Base-by-base conservation (phyloP, 73 alveolate species). In the Effrenium voratum region DNA sequence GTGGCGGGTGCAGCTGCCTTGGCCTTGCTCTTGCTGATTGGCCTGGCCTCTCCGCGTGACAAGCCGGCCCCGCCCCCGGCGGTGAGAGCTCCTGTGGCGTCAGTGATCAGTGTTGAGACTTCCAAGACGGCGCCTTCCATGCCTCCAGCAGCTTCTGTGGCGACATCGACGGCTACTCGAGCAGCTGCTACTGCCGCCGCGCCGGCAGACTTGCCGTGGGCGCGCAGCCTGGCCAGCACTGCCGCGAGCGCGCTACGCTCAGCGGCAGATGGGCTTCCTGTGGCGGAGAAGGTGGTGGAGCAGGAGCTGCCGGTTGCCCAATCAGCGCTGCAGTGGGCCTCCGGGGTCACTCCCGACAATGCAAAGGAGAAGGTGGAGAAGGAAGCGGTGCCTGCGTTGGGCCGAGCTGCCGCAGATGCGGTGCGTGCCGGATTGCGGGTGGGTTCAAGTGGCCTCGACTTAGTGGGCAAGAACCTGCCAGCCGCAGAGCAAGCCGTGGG, bases 231-330 rank as follows among this genome's bases (percentile, higher is more conserved):
- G 32, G 76, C 97, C 52, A 47, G 68, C 55, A 68, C 97, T 10
- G 97, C 97, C 19, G 83, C 88, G 13, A 52, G 36, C 36, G 47
- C 87, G 73, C 88, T 90, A 38, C 60, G 83, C n/a, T 49, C 97
- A 5, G 76, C 68, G 36, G 97, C 97, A 4, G 97, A 90, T 85
- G 94, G 80, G 38, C 66, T 90, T 57, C 97, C 97, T 28, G 97
- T 50, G 5, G 97, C 97, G 30, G 97, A 68, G 50, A 26, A 34
- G 36, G 50, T 79, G 32, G 97, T 70, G 36, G 97, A 90, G 38
- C 76, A 66, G 13, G 87, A 47, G 75, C 68, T 90, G 52, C 97
- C 97, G 32, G 88, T 68, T 40, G 97, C 80, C 5, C 76, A 90
- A 44, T 90, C 97, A 45, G 97, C 97, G 76, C 8, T 90, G 76